phyloP scores from a whole-genome alignment of 2,329 filamentous ascomycete genomes.

The Rasamsonia emersonii region DNA sequence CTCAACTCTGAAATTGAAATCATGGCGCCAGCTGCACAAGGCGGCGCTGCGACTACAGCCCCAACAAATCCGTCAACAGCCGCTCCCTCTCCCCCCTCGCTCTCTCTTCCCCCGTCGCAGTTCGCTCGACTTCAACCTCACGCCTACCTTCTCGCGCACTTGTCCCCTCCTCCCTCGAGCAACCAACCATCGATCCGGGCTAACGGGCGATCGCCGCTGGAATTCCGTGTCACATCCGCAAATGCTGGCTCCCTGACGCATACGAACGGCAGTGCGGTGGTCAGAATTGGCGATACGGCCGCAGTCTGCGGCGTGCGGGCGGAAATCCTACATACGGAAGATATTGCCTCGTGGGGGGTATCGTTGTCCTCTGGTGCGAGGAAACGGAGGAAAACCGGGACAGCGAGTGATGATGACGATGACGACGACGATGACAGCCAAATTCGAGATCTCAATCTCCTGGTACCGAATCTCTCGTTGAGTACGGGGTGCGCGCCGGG shows the following conservation, averaged over 20 bases:
- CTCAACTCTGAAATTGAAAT: conserved; percentile 3
- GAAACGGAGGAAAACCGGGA: conserved; percentile 21
- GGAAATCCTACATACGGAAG: conserved; percentile 68
- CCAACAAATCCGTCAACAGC: too few relatives aligned
- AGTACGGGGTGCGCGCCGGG: conserved; percentile 82
- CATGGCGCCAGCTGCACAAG: conserved; percentile 16
- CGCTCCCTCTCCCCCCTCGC: conserved; percentile 28
- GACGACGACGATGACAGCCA: conserved; percentile 36
- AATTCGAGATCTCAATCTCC: conserved; percentile 50
- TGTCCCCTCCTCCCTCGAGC: conserved; percentile 50
- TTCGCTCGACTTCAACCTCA: conserved; percentile 87
- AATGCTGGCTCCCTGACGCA: conserved; percentile 82
- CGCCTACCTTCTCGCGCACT: conserved; percentile 81
- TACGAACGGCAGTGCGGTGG: conserved; percentile 80
- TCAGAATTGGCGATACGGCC: conserved; percentile 80
- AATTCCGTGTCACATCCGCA: conserved; percentile 64
- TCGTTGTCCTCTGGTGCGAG: conserved; percentile 28
- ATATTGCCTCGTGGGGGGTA: conserved; percentile 54
- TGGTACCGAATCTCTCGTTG: conserved; percentile 91
- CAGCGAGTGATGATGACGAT: conserved; percentile 27
- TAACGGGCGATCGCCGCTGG: conserved; percentile 65
- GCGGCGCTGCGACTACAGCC: conserved; percentile 11
- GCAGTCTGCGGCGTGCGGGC: conserved; percentile 89
- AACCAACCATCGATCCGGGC: conserved; percentile 57
- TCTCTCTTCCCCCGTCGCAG: conserved; percentile 53